These are phyloP conservation scores for Fusarium paranaense DNA, from an alignment of 2,329 filamentous ascomycete species.

Conservation along the genomic window DNA sequence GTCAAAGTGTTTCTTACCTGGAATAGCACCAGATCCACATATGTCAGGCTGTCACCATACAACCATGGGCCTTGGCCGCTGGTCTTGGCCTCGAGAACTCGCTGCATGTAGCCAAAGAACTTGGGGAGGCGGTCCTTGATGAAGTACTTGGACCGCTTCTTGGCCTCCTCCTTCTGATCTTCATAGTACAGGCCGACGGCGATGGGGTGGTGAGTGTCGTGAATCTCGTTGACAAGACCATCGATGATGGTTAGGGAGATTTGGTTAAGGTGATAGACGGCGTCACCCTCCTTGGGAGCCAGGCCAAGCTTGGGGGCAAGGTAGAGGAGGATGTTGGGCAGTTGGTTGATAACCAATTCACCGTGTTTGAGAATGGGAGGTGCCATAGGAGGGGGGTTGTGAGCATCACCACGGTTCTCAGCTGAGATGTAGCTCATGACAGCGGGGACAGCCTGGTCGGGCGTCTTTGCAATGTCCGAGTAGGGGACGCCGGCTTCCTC, in stretches of 20 bases:
- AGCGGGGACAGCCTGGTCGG: constrained; percentile 60
- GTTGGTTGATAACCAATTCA: constrained; percentile 73
- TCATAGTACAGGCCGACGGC: constrained; percentile 73
- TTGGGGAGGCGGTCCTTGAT: constrained; percentile 74
- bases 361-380: constrained; percentile 75
- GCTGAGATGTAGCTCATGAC: constrained; percentile 62
- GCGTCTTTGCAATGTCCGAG: constrained; percentile 62
- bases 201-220: constrained; percentile 82
- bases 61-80: constrained; percentile 72
- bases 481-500: constrained; percentile 76
- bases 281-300: constrained; percentile 55
- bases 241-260: constrained; percentile 78
- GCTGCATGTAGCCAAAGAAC: constrained; percentile 77
- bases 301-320: constrained; percentile 71
- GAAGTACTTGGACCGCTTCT: constrained; percentile 68
- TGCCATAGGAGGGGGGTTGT: constrained; percentile 74
- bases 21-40: constrained; percentile 80
- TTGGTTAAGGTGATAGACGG: constrained; percentile 69
- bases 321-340: constrained; percentile 79
- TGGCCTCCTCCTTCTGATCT: constrained; percentile 77
- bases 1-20: constrained; percentile 61
- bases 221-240: constrained; percentile 75
- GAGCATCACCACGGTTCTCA: constrained; percentile 59
- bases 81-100: constrained; percentile 68
- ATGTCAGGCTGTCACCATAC: constrained; percentile 73